These are phyloP conservation scores for Astrothelium subdiscretum DNA, from an alignment of 495 filamentous ascomycete genomes.

Conservation along the genomic window DNA sequence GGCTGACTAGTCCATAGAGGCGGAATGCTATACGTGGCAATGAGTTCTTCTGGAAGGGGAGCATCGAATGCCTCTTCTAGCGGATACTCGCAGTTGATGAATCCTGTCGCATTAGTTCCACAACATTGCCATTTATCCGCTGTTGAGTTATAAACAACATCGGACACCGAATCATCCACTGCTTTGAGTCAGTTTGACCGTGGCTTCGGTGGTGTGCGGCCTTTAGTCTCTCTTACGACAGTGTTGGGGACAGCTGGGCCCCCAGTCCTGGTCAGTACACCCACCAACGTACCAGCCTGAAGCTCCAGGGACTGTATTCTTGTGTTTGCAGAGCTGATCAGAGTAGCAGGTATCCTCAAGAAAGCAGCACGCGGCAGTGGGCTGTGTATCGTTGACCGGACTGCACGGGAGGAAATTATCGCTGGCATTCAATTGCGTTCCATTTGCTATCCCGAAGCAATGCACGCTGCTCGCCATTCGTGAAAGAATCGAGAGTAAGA, in stretches of 20 bases:
- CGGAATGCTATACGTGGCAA: not conserved
- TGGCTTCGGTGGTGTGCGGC: not conserved
- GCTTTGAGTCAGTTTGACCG: not conserved
- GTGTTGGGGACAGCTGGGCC: not conserved
- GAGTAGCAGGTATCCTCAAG: not conserved
- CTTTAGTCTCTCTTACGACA: not conserved
- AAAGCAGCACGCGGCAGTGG: not conserved
- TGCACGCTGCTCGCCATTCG: not conserved
- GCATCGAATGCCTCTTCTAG: not conserved
- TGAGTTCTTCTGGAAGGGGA: not conserved
- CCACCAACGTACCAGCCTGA: not conserved
- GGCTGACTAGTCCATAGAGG: not conserved
- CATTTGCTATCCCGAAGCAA: not conserved
- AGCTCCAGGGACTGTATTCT: not conserved
- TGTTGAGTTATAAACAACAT: not conserved
- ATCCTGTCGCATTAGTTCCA: not conserved
- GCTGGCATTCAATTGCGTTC: not conserved
- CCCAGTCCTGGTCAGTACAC: not conserved
- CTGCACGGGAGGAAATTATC: not conserved
- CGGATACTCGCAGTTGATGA: not conserved
- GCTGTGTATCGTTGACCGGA: not conserved
- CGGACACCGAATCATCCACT: not conserved
- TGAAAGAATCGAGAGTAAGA: not conserved
- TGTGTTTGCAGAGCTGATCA: not conserved
- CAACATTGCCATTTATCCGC: not conserved